These are phyloP conservation scores for Phytophthora crassamura DNA, from an alignment of 352 stramenopile genomes.

Conservation along the genomic window DNA sequence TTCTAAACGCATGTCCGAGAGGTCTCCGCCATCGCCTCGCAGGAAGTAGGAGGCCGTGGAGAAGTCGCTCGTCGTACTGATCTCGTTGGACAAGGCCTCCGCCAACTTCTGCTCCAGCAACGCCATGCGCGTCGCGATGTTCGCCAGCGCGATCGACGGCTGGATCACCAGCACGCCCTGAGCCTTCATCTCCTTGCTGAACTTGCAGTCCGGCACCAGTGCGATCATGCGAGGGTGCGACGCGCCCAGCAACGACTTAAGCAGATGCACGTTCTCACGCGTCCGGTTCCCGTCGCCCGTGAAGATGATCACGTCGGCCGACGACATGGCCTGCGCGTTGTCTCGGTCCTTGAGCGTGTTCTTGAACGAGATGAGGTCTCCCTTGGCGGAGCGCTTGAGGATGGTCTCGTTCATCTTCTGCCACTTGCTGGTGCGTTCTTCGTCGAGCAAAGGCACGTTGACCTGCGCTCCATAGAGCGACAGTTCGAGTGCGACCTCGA, in stretches of 20 bases:
- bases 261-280: conserved; percentile 56
- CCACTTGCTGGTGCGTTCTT: conserved; percentile 64
- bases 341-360: conserved; percentile 62
- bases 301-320: conserved; percentile 69
- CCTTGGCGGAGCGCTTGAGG: conserved; percentile 51
- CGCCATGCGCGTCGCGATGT: conserved; percentile 70
- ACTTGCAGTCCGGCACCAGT: conserved; percentile 50
- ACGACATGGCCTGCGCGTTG: conserved; percentile 43
- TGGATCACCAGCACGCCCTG: conserved; percentile 68
- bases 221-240: conserved; percentile 64
- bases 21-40: conserved; percentile 33
- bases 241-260: conserved; percentile 46
- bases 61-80: conserved; percentile 54
- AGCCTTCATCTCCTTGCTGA: conserved; percentile 57
- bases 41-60: conserved; percentile 68
- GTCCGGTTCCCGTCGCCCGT: conserved; percentile 55
- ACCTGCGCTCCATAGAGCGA: conserved; percentile 68
- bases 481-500: conserved; percentile 65
- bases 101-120: conserved; percentile 57
- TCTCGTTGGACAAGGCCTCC: conserved; percentile 46
- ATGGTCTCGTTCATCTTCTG: conserved; percentile 69
- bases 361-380: conserved; percentile 69
- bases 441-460: conserved; percentile 61
- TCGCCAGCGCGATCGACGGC: conserved; percentile 68
- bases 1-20: conserved; percentile 56